These are phyloP conservation scores for Hemileccinum rubropunctum DNA, from an alignment of 768 basidiomycete genomes.

Conservation along the genomic window DNA sequence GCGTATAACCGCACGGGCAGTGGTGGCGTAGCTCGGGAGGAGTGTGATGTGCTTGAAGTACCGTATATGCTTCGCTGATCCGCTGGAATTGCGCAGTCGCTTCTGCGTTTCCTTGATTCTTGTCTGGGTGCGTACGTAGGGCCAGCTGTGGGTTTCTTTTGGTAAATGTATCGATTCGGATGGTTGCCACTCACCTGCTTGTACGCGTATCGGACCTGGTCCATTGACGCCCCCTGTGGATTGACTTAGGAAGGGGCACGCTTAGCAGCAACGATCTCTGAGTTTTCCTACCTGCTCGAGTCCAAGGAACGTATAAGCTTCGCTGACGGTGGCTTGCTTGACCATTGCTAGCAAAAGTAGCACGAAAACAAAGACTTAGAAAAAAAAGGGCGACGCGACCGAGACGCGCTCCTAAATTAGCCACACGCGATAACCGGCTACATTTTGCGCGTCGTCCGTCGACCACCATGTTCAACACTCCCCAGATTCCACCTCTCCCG, in stretches of 20 bases:
- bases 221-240: slow-evolving; percentile 55
- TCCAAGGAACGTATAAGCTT: slow-evolving; percentile 46
- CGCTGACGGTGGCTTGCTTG: slow-evolving; percentile 33
- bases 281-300: slow-evolving; percentile 46
- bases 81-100: slow-evolving; percentile 71
- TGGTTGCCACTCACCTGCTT: slow-evolving; percentile 49
- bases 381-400: slow-evolving; percentile 23
- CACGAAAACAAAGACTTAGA: slow-evolving; percentile 1
- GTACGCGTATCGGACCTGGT: slow-evolving; percentile 65
- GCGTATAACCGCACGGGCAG: slow-evolving; percentile 14
- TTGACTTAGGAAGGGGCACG: slow-evolving; percentile 6
- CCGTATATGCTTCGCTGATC: slow-evolving; percentile 65
- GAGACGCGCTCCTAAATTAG: slow-evolving; percentile 26
- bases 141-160: slow-evolving; percentile 43
- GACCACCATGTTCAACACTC: slow-evolving; percentile 8
- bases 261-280: too few relatives aligned
- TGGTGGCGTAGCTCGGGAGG: slow-evolving; percentile 23
- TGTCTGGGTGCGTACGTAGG: slow-evolving; percentile 72
- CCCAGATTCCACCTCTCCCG: not conserved
- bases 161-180: not conserved
- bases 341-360: slow-evolving; percentile 31
- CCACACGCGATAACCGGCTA: not conserved
- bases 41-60: slow-evolving; percentile 53
- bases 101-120: slow-evolving; percentile 61
- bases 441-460: not conserved